phyloP scores from a whole-genome alignment of 495 filamentous ascomycete genomes.

The Tuber magnatum region DNA sequence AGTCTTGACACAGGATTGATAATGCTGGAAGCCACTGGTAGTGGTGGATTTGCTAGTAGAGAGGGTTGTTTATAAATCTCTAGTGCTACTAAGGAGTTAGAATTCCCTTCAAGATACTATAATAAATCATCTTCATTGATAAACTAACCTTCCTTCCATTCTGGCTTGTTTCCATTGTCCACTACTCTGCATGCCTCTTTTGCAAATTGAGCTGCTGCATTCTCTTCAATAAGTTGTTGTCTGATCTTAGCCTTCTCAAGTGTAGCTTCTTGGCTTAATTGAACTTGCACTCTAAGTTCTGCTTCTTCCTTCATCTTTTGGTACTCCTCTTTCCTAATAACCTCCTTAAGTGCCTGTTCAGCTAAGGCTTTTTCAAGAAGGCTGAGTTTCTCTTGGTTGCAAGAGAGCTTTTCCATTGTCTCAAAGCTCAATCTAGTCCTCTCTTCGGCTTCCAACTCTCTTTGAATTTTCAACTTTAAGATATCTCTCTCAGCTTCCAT shows the following conservation, averaged over 20 bases:
- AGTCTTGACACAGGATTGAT: background rate
- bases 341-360: background rate
- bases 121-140: background rate
- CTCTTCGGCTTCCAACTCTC: conserved; percentile 28
- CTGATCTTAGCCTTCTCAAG: conserved; percentile 20
- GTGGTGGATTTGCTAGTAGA: conserved; percentile 2
- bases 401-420: background rate
- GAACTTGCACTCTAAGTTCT: conserved; percentile 11
- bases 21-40: background rate
- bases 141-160: conserved; percentile 20
- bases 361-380: background rate
- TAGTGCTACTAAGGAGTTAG: background rate
- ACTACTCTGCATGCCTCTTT: conserved; percentile 16
- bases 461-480: conserved; percentile 19
- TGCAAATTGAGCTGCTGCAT: conserved; percentile 6
- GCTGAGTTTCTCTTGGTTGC: background rate
- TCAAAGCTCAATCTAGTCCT: conserved; percentile 7
- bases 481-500: conserved; percentile 26
- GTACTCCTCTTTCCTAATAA: conserved; percentile 12
- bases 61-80: background rate
- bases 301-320: conserved; percentile 21
- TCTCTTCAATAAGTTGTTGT: conserved; percentile 7
- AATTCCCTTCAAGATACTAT: background rate
- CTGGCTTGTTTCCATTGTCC: conserved; percentile 14
- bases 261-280: conserved; percentile 13